Evolutionary conservation across 441 rosid species (phyloP), one percentile per base, ranked within the genome.

Genomic region (Croton setiger): DNA sequence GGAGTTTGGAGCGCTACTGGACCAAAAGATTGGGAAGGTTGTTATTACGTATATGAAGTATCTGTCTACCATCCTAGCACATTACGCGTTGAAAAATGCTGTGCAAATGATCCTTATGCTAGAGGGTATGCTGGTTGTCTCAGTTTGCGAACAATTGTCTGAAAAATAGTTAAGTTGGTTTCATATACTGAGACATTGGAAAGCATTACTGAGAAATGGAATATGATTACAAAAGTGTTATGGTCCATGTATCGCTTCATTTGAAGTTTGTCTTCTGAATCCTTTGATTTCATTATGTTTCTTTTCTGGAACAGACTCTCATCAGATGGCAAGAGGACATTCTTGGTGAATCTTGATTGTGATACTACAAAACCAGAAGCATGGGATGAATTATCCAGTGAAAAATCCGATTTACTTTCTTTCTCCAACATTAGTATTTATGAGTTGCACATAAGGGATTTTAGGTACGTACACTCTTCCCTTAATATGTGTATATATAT

Each of bases 361-460:
- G 89, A 87, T 64, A 60, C 75, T 75, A 78, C 88, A 75, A 90
- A 88, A 76, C 97, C 97, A 73, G 87, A 90, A 76, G 86, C 88
- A 79, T 95, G 99, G 99, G 85, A 87, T 55, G 78, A 49, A 72
- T 78, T 92, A 77, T 94, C 86, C 12, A 79, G 86, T 63, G 79
- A 82, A 80, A 94, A 94, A 75, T 93, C 93, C 21, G 64, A 70
- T 71, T 13, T 92, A 64, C 74, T 58, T 72, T 88, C 97, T 44
- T 77, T 75, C 76, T 83, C 91, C 9, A 97, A 94, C 80, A 86
- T 87, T 67, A 94, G 92, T 76, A 76, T 94, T 74, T 92, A 92
- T 85, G 99, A 94, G 88, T 82, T 94, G 84, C 99, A 94, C 80
- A 79, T 88, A 73, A 86, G 97, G 81, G 98, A 94, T 80, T 94